Conservation (phyloP, 1,284 basidiomycete species). For the Ganoderma resinaceum region DNA sequence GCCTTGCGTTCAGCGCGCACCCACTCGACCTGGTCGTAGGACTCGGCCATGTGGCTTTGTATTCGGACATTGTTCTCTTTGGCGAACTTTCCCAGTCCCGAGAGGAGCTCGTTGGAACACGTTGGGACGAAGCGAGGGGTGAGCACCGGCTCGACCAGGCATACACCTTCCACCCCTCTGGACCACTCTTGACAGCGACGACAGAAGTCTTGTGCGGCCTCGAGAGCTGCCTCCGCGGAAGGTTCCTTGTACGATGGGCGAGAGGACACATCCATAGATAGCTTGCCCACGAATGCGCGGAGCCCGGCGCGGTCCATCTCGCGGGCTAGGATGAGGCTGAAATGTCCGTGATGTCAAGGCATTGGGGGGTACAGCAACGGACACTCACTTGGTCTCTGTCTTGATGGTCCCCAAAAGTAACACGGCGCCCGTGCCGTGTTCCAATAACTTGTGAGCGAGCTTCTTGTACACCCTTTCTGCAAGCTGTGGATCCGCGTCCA, state of each 20-base stretch:
- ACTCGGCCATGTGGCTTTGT: slow-evolving; percentile 65
- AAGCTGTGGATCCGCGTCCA: slow-evolving; percentile 68
- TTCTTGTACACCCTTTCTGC: slow-evolving; percentile 71
- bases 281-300: slow-evolving; percentile 82
- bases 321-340: slow-evolving; percentile 76
- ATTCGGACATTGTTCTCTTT: slow-evolving; percentile 40
- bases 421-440: slow-evolving; percentile 79
- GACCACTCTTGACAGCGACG: slow-evolving; percentile 48
- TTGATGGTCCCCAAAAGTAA: slow-evolving; percentile 85
- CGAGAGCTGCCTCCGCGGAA: slow-evolving; percentile 56
- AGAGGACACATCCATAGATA: slow-evolving; percentile 86
- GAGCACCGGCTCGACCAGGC: slow-evolving; percentile 73
- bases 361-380: slow-evolving; percentile 2
- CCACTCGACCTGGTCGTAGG: slow-evolving; percentile 75
- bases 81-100: slow-evolving; percentile 56
- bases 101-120: slow-evolving; percentile 71
- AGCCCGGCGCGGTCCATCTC: slow-evolving; percentile 76
- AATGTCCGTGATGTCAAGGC: neutral
- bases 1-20: slow-evolving; percentile 65
- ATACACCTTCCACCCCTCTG: slow-evolving; percentile 41
- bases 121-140: slow-evolving; percentile 87
- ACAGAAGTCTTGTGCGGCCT: slow-evolving; percentile 64
- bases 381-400: slow-evolving; percentile 75
- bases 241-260: slow-evolving; percentile 74
- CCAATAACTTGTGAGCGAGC: slow-evolving; percentile 67